Evolutionary conservation across 2,329 filamentous ascomycete genomes (phyloP).

Genomic region (Aspergillus candidus): DNA sequence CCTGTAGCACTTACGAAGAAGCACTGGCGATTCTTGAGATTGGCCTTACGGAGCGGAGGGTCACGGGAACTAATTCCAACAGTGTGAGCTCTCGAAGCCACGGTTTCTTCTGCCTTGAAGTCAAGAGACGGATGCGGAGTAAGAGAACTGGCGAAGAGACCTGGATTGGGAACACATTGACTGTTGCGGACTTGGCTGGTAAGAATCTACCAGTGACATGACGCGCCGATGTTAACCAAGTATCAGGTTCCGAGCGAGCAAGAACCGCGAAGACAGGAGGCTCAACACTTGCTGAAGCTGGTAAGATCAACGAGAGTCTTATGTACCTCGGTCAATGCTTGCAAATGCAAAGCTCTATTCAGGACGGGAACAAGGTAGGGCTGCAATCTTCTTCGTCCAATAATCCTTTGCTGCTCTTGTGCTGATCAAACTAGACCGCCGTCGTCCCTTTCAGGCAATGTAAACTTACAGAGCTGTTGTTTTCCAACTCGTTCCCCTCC

Average conservation of each 20-base stretch:
- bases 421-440: conserved; percentile 50
- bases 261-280: conserved; percentile 91
- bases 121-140: conserved; percentile 66
- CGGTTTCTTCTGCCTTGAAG: conserved; percentile 91
- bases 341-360: conserved; percentile 83
- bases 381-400: neutral
- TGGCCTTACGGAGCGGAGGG: conserved; percentile 76
- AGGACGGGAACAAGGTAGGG: conserved; percentile 64
- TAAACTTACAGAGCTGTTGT: conserved; percentile 77
- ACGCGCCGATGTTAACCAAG: conserved; percentile 9
- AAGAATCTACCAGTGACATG: conserved; percentile 12
- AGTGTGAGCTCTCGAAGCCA: conserved; percentile 88
- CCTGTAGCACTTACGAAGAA: conserved; percentile 75
- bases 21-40: conserved; percentile 86
- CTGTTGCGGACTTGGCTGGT: conserved; percentile 86
- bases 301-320: conserved; percentile 95
- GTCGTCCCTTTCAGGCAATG: conserved; percentile 76
- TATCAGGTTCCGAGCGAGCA: conserved; percentile 71
- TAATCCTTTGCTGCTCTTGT: neutral
- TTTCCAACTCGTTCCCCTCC: conserved; percentile 81
- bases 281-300: conserved; percentile 85
- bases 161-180: conserved; percentile 75
- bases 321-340: conserved; percentile 98
- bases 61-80: conserved; percentile 88
- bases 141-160: conserved; percentile 48